A percentile compares a stretch with the other conserved stretches of the same genome.
phyloP scores from a whole-genome alignment of 176 grass and related monocot genomes.

The Avena atlantica region DNA sequence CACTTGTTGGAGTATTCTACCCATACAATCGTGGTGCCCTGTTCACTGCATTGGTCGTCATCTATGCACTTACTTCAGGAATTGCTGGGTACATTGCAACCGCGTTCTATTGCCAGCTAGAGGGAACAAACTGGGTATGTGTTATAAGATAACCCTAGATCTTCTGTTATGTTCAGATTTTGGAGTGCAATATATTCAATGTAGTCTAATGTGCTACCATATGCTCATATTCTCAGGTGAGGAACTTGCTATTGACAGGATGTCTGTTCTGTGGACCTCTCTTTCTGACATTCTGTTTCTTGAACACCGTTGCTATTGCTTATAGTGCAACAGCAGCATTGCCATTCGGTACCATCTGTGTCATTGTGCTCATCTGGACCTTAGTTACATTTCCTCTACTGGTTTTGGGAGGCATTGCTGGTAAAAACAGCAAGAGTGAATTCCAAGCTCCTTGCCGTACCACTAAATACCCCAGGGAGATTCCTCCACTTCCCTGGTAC shows the following conservation, averaged over 20 bases:
- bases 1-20: slow-evolving; percentile 96
- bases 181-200: neutral
- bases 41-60: slow-evolving; percentile 95
- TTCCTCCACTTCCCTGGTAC: slow-evolving; percentile 91
- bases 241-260: slow-evolving; percentile 92
- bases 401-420: slow-evolving; percentile 96
- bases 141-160: neutral
- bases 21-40: slow-evolving; percentile 96
- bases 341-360: slow-evolving; percentile 94
- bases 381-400: slow-evolving; percentile 93
- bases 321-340: slow-evolving; percentile 96
- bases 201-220: slow-evolving; percentile 19
- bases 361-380: slow-evolving; percentile 97
- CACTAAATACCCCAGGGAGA: slow-evolving; percentile 93
- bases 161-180: slow-evolving; percentile 17
- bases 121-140: slow-evolving; percentile 92
- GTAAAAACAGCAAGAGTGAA: slow-evolving; percentile 89
- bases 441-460: slow-evolving; percentile 95
- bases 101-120: slow-evolving; percentile 92
- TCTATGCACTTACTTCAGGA: slow-evolving; percentile 97
- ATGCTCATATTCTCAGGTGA: slow-evolving; percentile 70
- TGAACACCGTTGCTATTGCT: slow-evolving; percentile 93
- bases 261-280: slow-evolving; percentile 93
- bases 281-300: slow-evolving; percentile 95
- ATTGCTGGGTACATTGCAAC: slow-evolving; percentile 95